A percentile compares a stretch with the other conserved stretches of the same genome.
Conservation (phyloP, 2,329 filamentous ascomycete species). For the Chrysosporium queenslandicum region DNA sequence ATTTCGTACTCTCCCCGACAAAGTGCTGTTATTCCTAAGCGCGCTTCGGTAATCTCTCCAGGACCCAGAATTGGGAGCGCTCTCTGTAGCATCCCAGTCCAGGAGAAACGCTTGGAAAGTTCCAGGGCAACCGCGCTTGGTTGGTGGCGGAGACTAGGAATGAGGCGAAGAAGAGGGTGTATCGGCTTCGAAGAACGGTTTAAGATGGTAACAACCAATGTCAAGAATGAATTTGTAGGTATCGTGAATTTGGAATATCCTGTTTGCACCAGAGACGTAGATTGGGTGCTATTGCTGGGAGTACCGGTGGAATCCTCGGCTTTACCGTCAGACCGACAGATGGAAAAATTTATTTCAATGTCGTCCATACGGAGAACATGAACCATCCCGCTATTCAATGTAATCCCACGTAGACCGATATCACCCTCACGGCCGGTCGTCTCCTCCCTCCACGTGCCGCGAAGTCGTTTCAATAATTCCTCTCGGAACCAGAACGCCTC, state of each 20-base stretch:
- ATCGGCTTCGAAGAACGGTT: slow-evolving; percentile 63
- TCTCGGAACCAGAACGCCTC: slow-evolving; percentile 91
- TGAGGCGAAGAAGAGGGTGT: slow-evolving; percentile 61
- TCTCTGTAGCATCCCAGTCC: slow-evolving; percentile 76
- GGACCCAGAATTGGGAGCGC: slow-evolving; percentile 54
- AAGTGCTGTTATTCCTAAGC: slow-evolving; percentile 62
- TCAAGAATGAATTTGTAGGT: slow-evolving; percentile 54
- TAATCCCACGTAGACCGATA: slow-evolving; percentile 66
- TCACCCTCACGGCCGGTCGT: slow-evolving; percentile 52
- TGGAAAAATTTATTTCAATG: slow-evolving; percentile 51
- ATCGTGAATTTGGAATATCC: slow-evolving; percentile 41
- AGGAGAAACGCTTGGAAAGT: slow-evolving; percentile 68
- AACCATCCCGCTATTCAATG: slow-evolving; percentile 67
- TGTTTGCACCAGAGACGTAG: slow-evolving; percentile 28
- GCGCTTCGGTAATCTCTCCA: slow-evolving; percentile 49
- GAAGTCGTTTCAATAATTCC: slow-evolving; percentile 60
- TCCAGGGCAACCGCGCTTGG: slow-evolving; percentile 65
- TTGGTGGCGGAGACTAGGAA: slow-evolving; percentile 66
- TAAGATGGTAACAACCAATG: slow-evolving; percentile 58
- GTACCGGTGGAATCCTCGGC: slow-evolving; percentile 12
- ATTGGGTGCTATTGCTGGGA: slow-evolving; percentile 14
- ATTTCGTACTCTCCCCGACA: slow-evolving; percentile 77
- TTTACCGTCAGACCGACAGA: slow-evolving; percentile 25
- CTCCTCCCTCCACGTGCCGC: slow-evolving; percentile 59
- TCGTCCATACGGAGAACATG: slow-evolving; percentile 75